Percentiles rank a stretch among this genome's conserved stretches.
Evolutionary conservation across 2,329 filamentous ascomycete genomes (phyloP).

Genomic region (Atkinsonella texensis): DNA sequence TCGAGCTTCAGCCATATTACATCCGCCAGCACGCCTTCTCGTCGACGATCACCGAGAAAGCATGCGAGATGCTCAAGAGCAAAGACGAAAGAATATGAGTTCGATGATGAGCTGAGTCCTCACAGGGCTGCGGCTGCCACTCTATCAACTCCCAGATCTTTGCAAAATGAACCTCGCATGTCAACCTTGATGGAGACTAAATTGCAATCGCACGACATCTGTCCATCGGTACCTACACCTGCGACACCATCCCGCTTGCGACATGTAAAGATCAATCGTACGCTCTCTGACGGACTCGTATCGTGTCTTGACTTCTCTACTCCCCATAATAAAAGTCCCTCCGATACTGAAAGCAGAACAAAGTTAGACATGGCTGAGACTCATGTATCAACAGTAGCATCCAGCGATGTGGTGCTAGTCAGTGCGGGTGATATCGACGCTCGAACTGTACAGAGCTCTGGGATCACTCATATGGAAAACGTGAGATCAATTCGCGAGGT

Average conservation of each 20-base stretch:
- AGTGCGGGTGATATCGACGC: too few relatives aligned
- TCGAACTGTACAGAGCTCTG: too few relatives aligned
- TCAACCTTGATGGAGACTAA: background rate
- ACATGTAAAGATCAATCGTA: background rate
- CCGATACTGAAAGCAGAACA: background rate
- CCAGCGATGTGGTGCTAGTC: too few relatives aligned
- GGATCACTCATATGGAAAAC: too few relatives aligned
- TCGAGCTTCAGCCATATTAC: constrained; percentile 4
- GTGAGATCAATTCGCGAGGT: too few relatives aligned
- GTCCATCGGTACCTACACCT: constrained; percentile 1
- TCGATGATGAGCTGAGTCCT: constrained; percentile 9
- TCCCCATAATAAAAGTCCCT: background rate
- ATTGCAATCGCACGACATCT: background rate
- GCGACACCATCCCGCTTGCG: constrained; percentile 1
- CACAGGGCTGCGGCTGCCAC: constrained; percentile 10
- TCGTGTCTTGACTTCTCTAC: background rate
- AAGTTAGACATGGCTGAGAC: background rate
- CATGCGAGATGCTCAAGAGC: background rate
- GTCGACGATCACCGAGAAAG: constrained; percentile 8
- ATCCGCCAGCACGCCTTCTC: constrained; percentile 6
- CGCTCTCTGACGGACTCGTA: background rate
- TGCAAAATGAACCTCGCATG: constrained; percentile 5
- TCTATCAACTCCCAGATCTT: constrained; percentile 17
- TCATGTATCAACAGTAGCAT: background rate
- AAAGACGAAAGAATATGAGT: background rate